Conservation (phyloP, 2,329 filamentous ascomycete species). For the Teratosphaeria pseudoeucalypti region DNA sequence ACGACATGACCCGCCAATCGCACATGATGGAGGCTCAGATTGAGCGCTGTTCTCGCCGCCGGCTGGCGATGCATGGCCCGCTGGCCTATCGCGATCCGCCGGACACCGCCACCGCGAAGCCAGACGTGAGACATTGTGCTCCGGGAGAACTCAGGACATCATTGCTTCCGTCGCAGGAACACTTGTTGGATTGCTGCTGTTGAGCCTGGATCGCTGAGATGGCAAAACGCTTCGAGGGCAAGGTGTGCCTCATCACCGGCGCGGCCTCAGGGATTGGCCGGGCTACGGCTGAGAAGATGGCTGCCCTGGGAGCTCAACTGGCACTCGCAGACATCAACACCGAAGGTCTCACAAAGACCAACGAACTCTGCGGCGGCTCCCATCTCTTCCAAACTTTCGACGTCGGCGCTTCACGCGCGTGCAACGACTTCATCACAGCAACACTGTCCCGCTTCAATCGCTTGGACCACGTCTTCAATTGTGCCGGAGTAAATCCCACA, state of each 20-base stretch:
- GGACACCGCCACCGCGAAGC: not conserved
- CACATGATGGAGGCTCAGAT: no score
- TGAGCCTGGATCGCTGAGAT: not conserved
- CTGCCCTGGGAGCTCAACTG: slow-evolving; percentile 32
- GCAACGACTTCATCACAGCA: slow-evolving; percentile 15
- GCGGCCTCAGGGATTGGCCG: slow-evolving; percentile 31
- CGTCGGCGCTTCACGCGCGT: slow-evolving; percentile 17
- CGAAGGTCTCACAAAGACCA: slow-evolving; percentile 20
- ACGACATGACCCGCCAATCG: no score
- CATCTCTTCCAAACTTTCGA: slow-evolving; percentile 17
- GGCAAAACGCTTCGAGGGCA: slow-evolving; percentile 13
- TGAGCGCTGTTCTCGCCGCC: not conserved
- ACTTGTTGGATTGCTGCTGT: not conserved
- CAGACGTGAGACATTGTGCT: not conserved
- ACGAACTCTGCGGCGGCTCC: slow-evolving; percentile 8
- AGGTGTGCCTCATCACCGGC: slow-evolving; percentile 23
- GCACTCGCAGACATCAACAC: slow-evolving; percentile 32
- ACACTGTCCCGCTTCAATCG: slow-evolving; percentile 15
- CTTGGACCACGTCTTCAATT: slow-evolving; percentile 33
- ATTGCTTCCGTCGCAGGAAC: not conserved
- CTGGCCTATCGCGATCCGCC: not conserved
- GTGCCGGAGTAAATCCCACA: slow-evolving; percentile 29
- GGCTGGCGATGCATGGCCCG: not conserved
- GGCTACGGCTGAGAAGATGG: slow-evolving; percentile 35
- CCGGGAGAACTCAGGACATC: not conserved